Base-by-base conservation (phyloP, 805 yeast species). In the Scheffersomyces ergatensis region DNA sequence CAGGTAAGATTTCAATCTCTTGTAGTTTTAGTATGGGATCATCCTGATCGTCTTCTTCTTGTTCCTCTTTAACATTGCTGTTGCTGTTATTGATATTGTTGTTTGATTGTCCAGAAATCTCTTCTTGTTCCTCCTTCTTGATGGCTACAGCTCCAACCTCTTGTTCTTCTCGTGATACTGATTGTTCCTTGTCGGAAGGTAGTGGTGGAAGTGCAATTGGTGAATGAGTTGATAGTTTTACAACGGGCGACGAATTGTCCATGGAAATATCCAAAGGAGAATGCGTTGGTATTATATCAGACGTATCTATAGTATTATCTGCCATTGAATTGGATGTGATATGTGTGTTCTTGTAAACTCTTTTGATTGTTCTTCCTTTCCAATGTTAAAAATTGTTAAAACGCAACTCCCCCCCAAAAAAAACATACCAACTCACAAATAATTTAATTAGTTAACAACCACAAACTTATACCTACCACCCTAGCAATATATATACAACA, bases 1-100 rank as follows among this genome's bases (percentile, higher is more conserved):
- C 73, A 5, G 72, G 72, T 4, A 70, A 51, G 3, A 68, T 47
- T 45, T 67, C 69, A 15, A 60, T 53, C n/a, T 55, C 45, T 7
- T 49, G 49, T 29, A 69, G 48, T 32, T 56, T 60, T n/a, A 55
- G 43, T 21, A 58, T 41, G 17, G 51, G 42, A 37, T 54, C 55
- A 8, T 29, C 39, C 8, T 34, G 31, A 21, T 25, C 25, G 8
- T 30, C 40, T 8, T 31, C 30, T 9, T 34, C 17, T 5, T 32
- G 34, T 9, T 36, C 39, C 15, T 33, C 38, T 15, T 36, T 37
- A 17, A n/a, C n/a, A n/a, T n/a, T n/a, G n/a, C n/a, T n/a, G n/a
- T n/a, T n/a, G n/a, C n/a, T n/a, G n/a, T n/a, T n/a, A n/a, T n/a
- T n/a, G n/a, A n/a, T n/a, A n/a, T n/a, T n/a, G n/a, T n/a, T n/a